Evolutionary conservation across 768 basidiomycete species (phyloP), one percentile per base, ranked within the genome.

Genomic region (Boletus edulis): DNA sequence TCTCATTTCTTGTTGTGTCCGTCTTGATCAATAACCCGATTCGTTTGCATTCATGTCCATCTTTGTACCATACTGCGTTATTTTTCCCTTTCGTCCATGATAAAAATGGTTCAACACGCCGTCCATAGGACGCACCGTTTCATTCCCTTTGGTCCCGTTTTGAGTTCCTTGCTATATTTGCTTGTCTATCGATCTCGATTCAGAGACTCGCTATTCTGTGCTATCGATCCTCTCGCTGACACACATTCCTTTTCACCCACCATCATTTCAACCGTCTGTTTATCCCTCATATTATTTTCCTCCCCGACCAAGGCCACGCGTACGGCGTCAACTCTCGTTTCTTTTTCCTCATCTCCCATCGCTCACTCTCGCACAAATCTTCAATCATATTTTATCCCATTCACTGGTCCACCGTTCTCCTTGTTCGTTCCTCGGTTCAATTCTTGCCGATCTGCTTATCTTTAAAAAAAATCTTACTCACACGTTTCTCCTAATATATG

Each of bases 401-500:
- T 24, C 41, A 38, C 29, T 29, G 27, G 34, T 13, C 10, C 12
- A 3, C 32, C 32, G 2, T 34, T 35, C 34, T 35, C 34, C 34
- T 29, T 29, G 34, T 35, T 35, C 13, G 34, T 35, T 35, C 5
- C 29, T 14, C 34, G 34, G 12, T 35, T 35, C 14, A 4, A 14
- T 35, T 35, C 34, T 35, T 35, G 34, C 34, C 34, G 34, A n/a
- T 41, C 39, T 43, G 2, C 20, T 32, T 15, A 31, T 12, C 15
- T 39, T 32, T 39, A 9, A 13, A 34, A 35, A 35, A 35, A 11
- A 14, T 35, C 34, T 35, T 35, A 35, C 12, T 35, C 34, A 35
- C 34, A 14, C 34, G 34, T 14, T 34, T 13, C 14, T 35, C 34
- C 27, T 68, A 70, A 70, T 29, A 27, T 27, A 29, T 66, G 67